Evolutionary conservation across 2,329 filamentous ascomycete genomes (phyloP), one percentile per base, ranked within the genome.

Genomic region (Fonsecaea monophora): DNA sequence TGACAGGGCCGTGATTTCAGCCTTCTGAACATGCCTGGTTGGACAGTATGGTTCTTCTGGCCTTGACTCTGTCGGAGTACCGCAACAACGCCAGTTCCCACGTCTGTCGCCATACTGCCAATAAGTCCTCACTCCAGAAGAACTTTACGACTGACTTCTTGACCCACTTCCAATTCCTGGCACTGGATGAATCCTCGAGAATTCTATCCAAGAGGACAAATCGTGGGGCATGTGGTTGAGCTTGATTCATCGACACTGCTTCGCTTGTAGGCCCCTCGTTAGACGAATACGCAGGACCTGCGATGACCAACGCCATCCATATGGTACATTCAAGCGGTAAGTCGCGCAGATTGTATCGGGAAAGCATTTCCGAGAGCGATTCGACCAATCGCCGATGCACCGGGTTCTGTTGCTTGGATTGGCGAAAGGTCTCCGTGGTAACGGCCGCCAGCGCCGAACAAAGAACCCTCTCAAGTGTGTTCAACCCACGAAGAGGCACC

Each of bases 261-360:
- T 32, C 7, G 48, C 45, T 4, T 8, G 45, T n/a, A 10, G 18
- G 5, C 25, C 18, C 25, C 7, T 25, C 37, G 10, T 21, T 37
- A 35, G 35, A 10, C n/a, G 50, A 25, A 25, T 10, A 37, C 21
- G n/a, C 7, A 30, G 60, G 60, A 13, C 60, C 60, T 13, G 60
- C 60, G 42, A 62, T 55, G n/a, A 62, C 60, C 35, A 62, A 25
- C 21, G 60, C 50, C 60, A 62, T 40, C 60, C 60, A 62, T 13
- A 48, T 56, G 6, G 53, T n/a, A 37, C 60, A 62, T 42, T 55
- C 60, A n/a, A 10, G 25, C 12, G 50, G 50, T 32, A 55, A 35
- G 13, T 45, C 15, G 7, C n/a, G 35, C 18, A 62, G 37, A 21
- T 62, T 34, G 37, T 42, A 56, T 56, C 38, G 53, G 50, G 13